A percentile compares a stretch with the other conserved stretches of the same genome.
Conservation (phyloP, 2,329 filamentous ascomycete species). For the Rutstroemia sp. region DNA sequence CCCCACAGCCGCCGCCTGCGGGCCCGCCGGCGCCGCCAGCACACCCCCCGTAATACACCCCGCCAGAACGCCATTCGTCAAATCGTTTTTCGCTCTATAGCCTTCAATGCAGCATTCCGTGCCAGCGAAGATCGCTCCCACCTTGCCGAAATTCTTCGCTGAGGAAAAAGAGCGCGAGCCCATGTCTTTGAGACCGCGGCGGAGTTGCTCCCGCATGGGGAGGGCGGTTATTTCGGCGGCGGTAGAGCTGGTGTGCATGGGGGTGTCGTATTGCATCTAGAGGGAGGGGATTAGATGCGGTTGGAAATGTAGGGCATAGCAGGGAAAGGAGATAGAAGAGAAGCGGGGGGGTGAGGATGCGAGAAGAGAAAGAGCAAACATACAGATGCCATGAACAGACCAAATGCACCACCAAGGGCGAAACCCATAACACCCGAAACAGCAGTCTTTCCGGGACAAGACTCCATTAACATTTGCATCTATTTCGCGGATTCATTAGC, state of each 20-base stretch:
- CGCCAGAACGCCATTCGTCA: constrained; percentile 78
- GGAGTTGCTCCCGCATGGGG: constrained; percentile 77
- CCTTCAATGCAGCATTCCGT: constrained; percentile 97
- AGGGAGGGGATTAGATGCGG: not conserved
- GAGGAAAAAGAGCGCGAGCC: constrained; percentile 72
- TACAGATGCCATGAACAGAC: constrained; percentile 96
- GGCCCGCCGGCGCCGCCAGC: constrained; percentile 77
- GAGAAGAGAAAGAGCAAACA: constrained; percentile 29
- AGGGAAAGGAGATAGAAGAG: not conserved
- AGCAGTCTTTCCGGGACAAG: constrained; percentile 79
- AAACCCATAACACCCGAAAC: constrained; percentile 93
- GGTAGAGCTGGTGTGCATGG: constrained; percentile 45
- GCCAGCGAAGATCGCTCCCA: constrained; percentile 83
- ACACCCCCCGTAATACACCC: constrained; percentile 90
- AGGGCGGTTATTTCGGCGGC: constrained; percentile 48
- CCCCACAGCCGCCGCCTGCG: constrained; percentile 78
- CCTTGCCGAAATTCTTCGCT: constrained; percentile 91
- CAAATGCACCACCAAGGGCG: constrained; percentile 86
- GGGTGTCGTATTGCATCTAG: constrained; percentile 97
- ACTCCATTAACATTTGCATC: constrained; percentile 61
- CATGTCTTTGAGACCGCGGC: constrained; percentile 89
- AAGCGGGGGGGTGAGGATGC: constrained; percentile 1
- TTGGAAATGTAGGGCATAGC: not conserved
- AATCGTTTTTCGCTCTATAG: constrained; percentile 84
- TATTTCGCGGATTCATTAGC: constrained; percentile 9